Evolutionary conservation across 2,329 filamentous ascomycete species (phyloP).

Genomic region (Grosmannia serpens): DNA sequence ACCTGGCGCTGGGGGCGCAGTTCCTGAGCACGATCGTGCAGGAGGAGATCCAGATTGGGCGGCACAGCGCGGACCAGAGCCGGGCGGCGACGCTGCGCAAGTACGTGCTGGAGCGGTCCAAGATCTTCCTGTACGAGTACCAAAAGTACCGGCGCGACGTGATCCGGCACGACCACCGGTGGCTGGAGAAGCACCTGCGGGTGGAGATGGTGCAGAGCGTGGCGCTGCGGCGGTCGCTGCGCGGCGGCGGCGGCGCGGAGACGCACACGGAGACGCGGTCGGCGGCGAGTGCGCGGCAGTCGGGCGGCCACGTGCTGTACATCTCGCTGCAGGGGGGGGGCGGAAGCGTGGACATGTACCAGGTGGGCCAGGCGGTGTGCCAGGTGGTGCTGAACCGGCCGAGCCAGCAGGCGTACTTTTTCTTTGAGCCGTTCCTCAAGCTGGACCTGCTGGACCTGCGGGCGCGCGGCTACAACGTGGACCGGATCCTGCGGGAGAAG

Average conservation of each 20-base stretch:
- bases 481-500: constrained; percentile 81
- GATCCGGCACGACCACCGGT: constrained; percentile 79
- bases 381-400: constrained; percentile 69
- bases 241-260: constrained; percentile 50
- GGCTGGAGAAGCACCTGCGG: constrained; percentile 75
- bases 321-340: constrained; percentile 56
- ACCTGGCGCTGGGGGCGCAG: constrained; percentile 66
- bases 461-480: constrained; percentile 89
- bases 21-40: constrained; percentile 67
- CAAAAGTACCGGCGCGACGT: constrained; percentile 57
- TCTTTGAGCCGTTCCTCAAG: constrained; percentile 82
- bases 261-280: constrained; percentile 64
- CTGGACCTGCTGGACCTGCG: constrained; percentile 73
- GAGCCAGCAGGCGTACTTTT: constrained; percentile 79
- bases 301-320: constrained; percentile 53
- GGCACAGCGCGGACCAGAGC: constrained; percentile 49
- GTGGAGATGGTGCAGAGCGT: constrained; percentile 73
- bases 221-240: constrained; percentile 63
- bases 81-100: constrained; percentile 57
- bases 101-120: constrained; percentile 75
- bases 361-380: constrained; percentile 81
- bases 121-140: constrained; percentile 77
- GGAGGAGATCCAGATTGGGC: constrained; percentile 63
- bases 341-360: constrained; percentile 71
- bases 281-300: constrained; percentile 49